Evolutionary conservation across 2,329 filamentous ascomycete genomes (phyloP).

Genomic region (Paradendryphiella salina): DNA sequence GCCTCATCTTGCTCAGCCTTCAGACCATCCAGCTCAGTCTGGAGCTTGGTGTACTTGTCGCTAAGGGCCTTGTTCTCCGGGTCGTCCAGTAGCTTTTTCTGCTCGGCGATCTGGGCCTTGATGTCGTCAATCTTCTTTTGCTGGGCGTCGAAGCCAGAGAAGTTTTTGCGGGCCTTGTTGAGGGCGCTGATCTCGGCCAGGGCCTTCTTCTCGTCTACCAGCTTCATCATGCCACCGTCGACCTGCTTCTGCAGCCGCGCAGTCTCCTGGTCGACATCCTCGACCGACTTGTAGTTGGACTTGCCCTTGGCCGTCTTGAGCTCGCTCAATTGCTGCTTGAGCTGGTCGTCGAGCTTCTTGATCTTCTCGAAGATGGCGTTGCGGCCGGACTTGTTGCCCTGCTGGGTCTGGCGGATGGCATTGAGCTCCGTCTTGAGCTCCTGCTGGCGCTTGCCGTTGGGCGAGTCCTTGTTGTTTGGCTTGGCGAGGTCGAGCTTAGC

Average conservation of each 20-base stretch:
- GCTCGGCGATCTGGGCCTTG: slow-evolving; percentile 82
- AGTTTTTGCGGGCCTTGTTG: slow-evolving; percentile 88
- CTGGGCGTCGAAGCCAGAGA: slow-evolving; percentile 77
- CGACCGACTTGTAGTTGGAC: slow-evolving; percentile 80
- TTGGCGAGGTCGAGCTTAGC: slow-evolving; percentile 83
- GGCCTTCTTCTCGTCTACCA: slow-evolving; percentile 97
- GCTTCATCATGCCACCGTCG: slow-evolving; percentile 85
- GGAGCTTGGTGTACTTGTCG: slow-evolving; percentile 82
- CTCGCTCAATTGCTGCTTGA: slow-evolving; percentile 82
- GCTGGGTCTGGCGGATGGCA: slow-evolving; percentile 84
- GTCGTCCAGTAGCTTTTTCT: slow-evolving; percentile 87
- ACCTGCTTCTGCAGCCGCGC: slow-evolving; percentile 80
- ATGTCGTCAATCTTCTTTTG: slow-evolving; percentile 89
- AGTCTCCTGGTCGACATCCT: slow-evolving; percentile 86
- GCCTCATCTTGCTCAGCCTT: slow-evolving; percentile 90
- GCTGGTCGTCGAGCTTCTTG: slow-evolving; percentile 85
- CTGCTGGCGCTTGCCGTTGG: slow-evolving; percentile 78
- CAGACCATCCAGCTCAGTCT: slow-evolving; percentile 84
- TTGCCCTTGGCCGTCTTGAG: slow-evolving; percentile 83
- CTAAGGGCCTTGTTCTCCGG: slow-evolving; percentile 86
- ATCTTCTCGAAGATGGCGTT: slow-evolving; percentile 82
- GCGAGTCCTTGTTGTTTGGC: slow-evolving; percentile 80
- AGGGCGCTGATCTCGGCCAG: slow-evolving; percentile 79
- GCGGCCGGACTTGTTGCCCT: slow-evolving; percentile 80
- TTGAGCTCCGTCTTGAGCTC: slow-evolving; percentile 82